A percentile compares a stretch with the other conserved stretches of the same genome.
Conservation (phyloP, 768 basidiomycete species). For the Trametes cubensis region DNA sequence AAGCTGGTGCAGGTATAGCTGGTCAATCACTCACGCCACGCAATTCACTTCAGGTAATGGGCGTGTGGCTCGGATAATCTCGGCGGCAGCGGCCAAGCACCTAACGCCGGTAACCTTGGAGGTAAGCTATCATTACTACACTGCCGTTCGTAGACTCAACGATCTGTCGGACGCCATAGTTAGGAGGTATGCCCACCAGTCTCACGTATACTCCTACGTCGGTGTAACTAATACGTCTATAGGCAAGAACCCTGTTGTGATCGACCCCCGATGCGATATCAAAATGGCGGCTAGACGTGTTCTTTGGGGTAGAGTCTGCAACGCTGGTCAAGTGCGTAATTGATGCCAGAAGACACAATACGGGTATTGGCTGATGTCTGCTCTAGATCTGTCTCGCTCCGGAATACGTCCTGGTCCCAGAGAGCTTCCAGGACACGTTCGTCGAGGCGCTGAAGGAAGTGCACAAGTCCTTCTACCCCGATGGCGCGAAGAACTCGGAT, state of each 20-base stretch:
- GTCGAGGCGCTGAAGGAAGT: slow-evolving; percentile 44
- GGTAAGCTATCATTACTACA: too few species aligned
- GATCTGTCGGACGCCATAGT: slow-evolving; percentile 44
- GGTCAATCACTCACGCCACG: neutral
- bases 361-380: too few species aligned
- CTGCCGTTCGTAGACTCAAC: neutral
- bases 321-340: slow-evolving; percentile 56
- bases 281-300: slow-evolving; percentile 65
- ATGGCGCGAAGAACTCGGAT: slow-evolving; percentile 40
- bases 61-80: slow-evolving; percentile 66
- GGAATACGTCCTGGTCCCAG: slow-evolving; percentile 52
- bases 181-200: slow-evolving; percentile 44
- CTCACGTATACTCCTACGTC: too few species aligned
- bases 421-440: slow-evolving; percentile 41
- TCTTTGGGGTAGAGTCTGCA: slow-evolving; percentile 77
- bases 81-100: slow-evolving; percentile 66
- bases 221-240: slow-evolving; percentile 5
- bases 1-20: too few species aligned
- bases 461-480: slow-evolving; percentile 58
- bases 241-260: slow-evolving; percentile 66
- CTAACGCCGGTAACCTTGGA: neutral
- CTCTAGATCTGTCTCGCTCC: slow-evolving; percentile 68
- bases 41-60: slow-evolving; percentile 28
- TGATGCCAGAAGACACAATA: too few species aligned
- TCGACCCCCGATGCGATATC: slow-evolving; percentile 64